Base-by-base conservation (phyloP, 257 asterid genomes). In the Solanum appendiculatum region DNA sequence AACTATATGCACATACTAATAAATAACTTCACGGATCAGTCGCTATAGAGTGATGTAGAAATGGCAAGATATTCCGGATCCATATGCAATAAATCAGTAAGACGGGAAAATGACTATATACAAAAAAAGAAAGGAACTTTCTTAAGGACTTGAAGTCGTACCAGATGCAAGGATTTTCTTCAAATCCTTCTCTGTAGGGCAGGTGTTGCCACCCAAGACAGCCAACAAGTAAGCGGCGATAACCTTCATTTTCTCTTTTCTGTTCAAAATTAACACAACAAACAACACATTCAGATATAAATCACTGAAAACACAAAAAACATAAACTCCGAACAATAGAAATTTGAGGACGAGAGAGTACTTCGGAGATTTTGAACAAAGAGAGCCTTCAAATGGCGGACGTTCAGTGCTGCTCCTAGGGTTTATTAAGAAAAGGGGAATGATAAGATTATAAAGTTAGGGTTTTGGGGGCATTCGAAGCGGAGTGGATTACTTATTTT, bases 211-310 rank as follows among this genome's bases (percentile, higher is more conserved):
- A 83, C 95, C 95, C 91, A 92, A 91, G 23, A 89, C 92, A 25
- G 93, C 94, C 91, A 92, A 89, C 91, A 92, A 82, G 87, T 88
- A 92, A 63, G 95, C 93, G 12, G 94, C 93, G 8, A 92, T 77
- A 7, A 92, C 89, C 91, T 92, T 92, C 95, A 92, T 92, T 31
- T 29, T 82, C 94, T 91, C 64, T 80, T 80, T 9, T 48, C 85
- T 48, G 42, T 31, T 80, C 42, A 78, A 46, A 27, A 73, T 73
- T 9, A 80, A 80, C 68, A 80, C 3, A 42, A 5, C 18, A 34
- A 23, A 46, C 64, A 80, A 80, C 15, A 25, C 15, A 29, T 29
- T 80, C 10, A 78, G 64, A 44, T 78, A 25, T 29, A 78, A 78
- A 78, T 2, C 25, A 8, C 23, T 14, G 39, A 16, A 25, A 80